These are phyloP conservation scores for Coniochaeta ligniaria DNA, from an alignment of 2,329 filamentous ascomycete species.

Conservation along the genomic window DNA sequence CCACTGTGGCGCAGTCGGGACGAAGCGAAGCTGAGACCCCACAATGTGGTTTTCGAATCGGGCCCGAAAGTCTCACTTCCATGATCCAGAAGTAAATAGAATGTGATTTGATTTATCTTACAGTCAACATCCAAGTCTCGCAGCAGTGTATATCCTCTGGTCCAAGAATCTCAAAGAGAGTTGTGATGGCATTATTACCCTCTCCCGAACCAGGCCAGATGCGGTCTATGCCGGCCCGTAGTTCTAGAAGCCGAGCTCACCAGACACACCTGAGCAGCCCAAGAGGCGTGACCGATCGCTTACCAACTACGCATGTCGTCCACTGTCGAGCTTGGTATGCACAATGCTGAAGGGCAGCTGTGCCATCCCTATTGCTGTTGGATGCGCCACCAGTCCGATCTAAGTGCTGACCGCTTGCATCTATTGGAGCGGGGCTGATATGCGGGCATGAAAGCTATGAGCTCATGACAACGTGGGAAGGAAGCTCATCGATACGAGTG, in stretches of 20 bases:
- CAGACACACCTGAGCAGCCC: not conserved
- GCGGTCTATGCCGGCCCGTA: not conserved
- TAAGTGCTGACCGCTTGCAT: not conserved
- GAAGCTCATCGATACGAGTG: not conserved
- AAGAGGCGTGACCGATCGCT: not conserved
- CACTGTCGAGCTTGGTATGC: not conserved
- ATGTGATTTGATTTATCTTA: no score
- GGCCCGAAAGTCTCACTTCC: no score
- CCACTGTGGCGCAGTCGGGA: not conserved
- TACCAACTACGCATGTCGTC: not conserved
- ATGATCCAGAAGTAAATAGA: no score
- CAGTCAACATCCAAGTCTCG: no score
- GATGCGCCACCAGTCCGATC: not conserved
- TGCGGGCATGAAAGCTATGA: not conserved
- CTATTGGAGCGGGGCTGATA: not conserved
- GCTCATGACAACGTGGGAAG: not conserved
- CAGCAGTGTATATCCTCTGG: no score
- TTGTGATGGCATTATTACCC: no score
- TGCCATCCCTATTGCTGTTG: not conserved
- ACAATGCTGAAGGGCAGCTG: not conserved
- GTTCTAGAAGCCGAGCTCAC: not conserved
- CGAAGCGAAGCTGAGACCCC: not conserved
- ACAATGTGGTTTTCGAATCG: no score
- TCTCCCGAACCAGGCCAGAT: not conserved
- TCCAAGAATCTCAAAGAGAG: no score